Evolutionary conservation across 768 basidiomycete genomes (phyloP), one percentile per base, ranked within the genome.

Genomic region (Psilocybe sp.): DNA sequence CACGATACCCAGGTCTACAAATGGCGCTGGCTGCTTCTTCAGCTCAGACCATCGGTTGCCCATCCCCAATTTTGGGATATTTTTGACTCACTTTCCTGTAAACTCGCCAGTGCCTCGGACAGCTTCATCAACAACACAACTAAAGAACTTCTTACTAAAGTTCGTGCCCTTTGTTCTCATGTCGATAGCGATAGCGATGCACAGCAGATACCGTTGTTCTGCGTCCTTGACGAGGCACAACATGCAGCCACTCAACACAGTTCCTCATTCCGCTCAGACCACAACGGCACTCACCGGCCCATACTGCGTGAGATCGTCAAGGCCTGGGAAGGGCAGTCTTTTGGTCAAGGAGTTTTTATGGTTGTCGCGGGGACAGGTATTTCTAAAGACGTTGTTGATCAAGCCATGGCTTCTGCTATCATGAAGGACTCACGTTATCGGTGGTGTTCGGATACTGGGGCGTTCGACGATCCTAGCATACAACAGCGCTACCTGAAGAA

Each of bases 341-440:
- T 61, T n/a, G 69, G 67, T 1, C 68, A 70, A 31, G 69, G 71
- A 2, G 67, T 77, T 9, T 72, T 70, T 45, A 70, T 77, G 67
- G 67, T 74, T 8, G 67, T 77, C 4, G 71, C 73, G 2, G 75
- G 75, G 5, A 77, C 74, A 3, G 74, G 73, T 1, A 71, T 77
- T 13, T 74, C 73, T 11, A 75, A 75, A 56, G 69, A 72, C 46
- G 67, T 71, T 12, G 72, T 77, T 6, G 70, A 74, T 50, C 69
- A 69, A 46, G 72, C 73, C 1, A 73, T 76, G 71, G 67, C 73
- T 2, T 73, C 71, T 5, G 74, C 71, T 1, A 69, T 75, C 42
- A 75, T 76, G 73, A 76, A 76, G 51, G 73, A 73, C 31, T 73
- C 73, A 0, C 61, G 62, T 16, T 75, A 76, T 49, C 69, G 74